Conservation (phyloP, 257 asterid species). For the Solanum pimpinellifolium region DNA sequence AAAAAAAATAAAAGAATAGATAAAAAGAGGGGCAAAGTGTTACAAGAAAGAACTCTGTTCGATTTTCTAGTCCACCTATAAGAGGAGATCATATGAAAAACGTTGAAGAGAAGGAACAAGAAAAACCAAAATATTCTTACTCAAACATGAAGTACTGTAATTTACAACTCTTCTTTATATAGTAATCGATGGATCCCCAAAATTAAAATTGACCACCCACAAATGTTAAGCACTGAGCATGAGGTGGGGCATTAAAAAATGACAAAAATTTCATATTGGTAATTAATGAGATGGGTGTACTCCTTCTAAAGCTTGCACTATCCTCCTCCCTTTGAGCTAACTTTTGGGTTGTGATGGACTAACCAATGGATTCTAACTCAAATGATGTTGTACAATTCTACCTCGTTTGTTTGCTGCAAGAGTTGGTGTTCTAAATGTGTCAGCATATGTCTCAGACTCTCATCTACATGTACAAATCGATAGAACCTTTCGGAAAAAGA, state of each 20-base stretch:
- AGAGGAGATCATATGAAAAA: neutral
- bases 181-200: neutral
- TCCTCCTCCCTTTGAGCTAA: neutral
- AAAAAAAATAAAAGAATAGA: too few species aligned
- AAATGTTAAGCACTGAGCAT: neutral
- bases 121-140: too few species aligned
- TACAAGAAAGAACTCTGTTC: too few species aligned
- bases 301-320: neutral
- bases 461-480: neutral
- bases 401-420: neutral
- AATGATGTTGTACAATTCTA: neutral
- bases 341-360: neutral
- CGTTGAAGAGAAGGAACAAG: neutral
- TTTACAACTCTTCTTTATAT: neutral
- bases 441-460: neutral
- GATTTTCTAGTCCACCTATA: neutral
- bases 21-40: too few species aligned
- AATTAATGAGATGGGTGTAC: neutral
- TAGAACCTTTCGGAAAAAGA: neutral
- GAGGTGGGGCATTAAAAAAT: neutral
- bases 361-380: neutral
- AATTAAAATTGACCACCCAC: neutral
- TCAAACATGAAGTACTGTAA: neutral
- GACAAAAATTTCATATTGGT: neutral
- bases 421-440: neutral